Percentiles rank a stretch among this genome's conserved stretches.
These are phyloP conservation scores for Anthracocystis panici-leucophaei DNA, from an alignment of 1,284 basidiomycete species.

Conservation along the genomic window DNA sequence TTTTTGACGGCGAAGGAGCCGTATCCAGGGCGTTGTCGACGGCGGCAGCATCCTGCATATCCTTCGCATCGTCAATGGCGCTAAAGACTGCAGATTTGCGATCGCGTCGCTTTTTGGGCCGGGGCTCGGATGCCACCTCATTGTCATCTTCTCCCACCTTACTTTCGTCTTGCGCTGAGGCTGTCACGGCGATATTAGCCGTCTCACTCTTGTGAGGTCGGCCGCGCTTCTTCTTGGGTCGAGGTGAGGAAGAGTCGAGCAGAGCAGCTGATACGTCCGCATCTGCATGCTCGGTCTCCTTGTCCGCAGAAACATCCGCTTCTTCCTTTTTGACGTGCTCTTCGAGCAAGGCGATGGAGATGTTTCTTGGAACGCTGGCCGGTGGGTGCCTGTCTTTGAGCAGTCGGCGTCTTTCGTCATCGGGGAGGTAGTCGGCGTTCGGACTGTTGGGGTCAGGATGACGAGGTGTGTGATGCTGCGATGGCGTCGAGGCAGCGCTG, in stretches of 20 bases:
- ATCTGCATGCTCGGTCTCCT: not conserved
- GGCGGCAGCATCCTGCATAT: conserved; percentile 17
- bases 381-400: conserved; percentile 26
- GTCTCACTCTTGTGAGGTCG: conserved; percentile 21
- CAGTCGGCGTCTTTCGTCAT: conserved; percentile 35
- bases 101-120: conserved; percentile 19
- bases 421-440: conserved; percentile 45
- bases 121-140: conserved; percentile 1
- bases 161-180: not conserved
- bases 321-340: conserved; percentile 14
- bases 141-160: conserved; percentile 1
- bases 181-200: not conserved
- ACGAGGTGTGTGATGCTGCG: conserved; percentile 39
- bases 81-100: conserved; percentile 17
- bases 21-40: conserved; percentile 12
- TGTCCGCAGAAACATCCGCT: not conserved
- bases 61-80: conserved; percentile 5
- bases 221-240: conserved; percentile 21
- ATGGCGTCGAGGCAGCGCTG: conserved; percentile 28
- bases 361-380: conserved; percentile 7
- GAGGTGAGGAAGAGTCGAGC: not conserved
- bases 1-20: conserved; percentile 5
- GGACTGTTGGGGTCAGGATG: conserved; percentile 31
- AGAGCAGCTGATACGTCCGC: not conserved
- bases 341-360: conserved; percentile 41